Evolutionary conservation across 2,329 filamentous ascomycete species (phyloP).

Genomic region (Rhynchosporium agropyri): DNA sequence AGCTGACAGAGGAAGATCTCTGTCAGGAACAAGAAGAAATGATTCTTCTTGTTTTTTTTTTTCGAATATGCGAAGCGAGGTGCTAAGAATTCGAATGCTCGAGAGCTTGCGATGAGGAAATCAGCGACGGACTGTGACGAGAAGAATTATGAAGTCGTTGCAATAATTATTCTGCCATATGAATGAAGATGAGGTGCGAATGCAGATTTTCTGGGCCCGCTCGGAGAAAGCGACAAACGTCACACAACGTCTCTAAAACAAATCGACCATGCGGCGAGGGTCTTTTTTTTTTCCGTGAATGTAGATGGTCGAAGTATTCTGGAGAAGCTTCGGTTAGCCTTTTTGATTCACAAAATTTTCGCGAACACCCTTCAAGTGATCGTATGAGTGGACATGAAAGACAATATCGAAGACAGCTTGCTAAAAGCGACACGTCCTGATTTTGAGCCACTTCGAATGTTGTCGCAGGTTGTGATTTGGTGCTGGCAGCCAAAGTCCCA

Average conservation of each 20-base stretch:
- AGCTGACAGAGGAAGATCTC: conserved; percentile 41
- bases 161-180: conserved; percentile 40
- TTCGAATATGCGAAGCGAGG: conserved; percentile 23
- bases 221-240: conserved; percentile 22
- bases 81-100: conserved; percentile 25
- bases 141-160: conserved; percentile 32
- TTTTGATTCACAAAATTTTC: conserved; percentile 24
- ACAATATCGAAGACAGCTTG: background rate
- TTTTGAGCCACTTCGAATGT: background rate
- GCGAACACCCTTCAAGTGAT: conserved; percentile 25
- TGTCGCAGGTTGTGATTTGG: background rate
- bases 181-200: conserved; percentile 23
- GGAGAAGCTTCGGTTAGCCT: conserved; percentile 27
- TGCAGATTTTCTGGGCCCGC: conserved; percentile 16
- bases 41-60: conserved; percentile 31
- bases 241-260: conserved; percentile 30
- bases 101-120: conserved; percentile 24
- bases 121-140: conserved; percentile 26
- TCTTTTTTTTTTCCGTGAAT: conserved; percentile 26
- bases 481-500: background rate
- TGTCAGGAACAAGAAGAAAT: conserved; percentile 37
- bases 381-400: background rate
- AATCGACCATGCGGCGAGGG: conserved; percentile 38
- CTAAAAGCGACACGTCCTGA: background rate
- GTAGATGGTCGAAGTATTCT: conserved; percentile 28